A percentile compares a stretch with the other conserved stretches of the same genome.
Evolutionary conservation across 2,329 filamentous ascomycete species (phyloP).

Genomic region (Tricladium varicosporioides): DNA sequence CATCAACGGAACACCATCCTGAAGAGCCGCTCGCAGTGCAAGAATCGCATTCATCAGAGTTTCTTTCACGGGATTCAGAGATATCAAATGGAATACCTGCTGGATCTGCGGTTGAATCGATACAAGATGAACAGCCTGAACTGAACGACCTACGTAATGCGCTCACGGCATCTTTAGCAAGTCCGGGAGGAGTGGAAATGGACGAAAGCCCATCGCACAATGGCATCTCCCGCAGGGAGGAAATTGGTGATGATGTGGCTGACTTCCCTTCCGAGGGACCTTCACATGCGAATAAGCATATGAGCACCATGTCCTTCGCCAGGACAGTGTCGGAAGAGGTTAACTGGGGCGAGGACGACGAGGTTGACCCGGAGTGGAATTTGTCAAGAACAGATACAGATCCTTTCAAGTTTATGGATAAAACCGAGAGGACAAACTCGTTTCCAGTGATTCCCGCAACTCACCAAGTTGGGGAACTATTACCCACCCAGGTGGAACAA

Average conservation of each 20-base stretch:
- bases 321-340: constrained; percentile 63
- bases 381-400: constrained; percentile 52
- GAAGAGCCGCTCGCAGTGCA: constrained; percentile 9
- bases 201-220: constrained; percentile 26
- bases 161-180: constrained; percentile 27
- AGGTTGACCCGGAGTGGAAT: constrained; percentile 51
- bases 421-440: constrained; percentile 58
- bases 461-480: constrained; percentile 38
- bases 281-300: constrained; percentile 48
- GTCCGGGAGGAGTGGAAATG: constrained; percentile 28
- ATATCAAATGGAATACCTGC: neutral
- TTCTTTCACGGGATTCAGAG: neutral
- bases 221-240: constrained; percentile 12
- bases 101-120: neutral
- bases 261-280: constrained; percentile 25
- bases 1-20: constrained; percentile 4
- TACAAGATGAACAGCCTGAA: constrained; percentile 21
- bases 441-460: constrained; percentile 56
- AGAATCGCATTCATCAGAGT: neutral
- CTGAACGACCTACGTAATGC: constrained; percentile 26
- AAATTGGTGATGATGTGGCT: constrained; percentile 15
- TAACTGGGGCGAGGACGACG: constrained; percentile 57
- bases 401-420: constrained; percentile 58
- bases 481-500: constrained; percentile 51
- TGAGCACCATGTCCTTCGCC: constrained; percentile 61